These are phyloP conservation scores for Gyromitra esculenta DNA, from an alignment of 2,329 filamentous ascomycete species.

Conservation along the genomic window DNA sequence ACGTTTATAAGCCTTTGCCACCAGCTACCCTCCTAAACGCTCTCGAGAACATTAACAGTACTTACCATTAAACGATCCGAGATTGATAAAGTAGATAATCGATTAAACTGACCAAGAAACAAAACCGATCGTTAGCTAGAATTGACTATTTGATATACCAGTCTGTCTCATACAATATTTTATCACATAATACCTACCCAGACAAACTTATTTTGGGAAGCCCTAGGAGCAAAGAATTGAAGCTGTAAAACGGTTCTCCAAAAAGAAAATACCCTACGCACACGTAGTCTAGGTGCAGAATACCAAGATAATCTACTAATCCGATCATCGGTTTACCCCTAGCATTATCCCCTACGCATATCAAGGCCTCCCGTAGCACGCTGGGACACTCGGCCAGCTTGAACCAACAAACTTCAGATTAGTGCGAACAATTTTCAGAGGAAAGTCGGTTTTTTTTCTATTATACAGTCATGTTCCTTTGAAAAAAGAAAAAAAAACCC, in stretches of 20 bases:
- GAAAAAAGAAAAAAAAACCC: slow-evolving; percentile 30
- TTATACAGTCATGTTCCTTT: slow-evolving; percentile 26
- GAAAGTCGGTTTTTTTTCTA: slow-evolving; percentile 33
- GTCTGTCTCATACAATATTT: neutral
- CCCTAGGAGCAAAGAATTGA: too few relatives aligned
- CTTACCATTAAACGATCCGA: neutral
- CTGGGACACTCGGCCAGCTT: neutral
- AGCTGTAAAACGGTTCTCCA: too few relatives aligned
- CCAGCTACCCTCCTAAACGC: neutral
- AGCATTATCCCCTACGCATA: neutral
- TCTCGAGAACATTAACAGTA: neutral
- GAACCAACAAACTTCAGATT: neutral
- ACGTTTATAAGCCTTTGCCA: neutral
- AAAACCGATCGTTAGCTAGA: neutral
- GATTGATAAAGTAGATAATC: neutral
- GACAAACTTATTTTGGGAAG: too few relatives aligned
- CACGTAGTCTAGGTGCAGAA: neutral
- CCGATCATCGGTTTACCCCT: neutral
- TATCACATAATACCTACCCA: neutral
- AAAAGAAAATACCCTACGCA: too few relatives aligned
- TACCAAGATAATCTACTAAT: neutral
- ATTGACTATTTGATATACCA: neutral
- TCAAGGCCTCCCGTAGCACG: neutral
- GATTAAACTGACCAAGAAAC: neutral
- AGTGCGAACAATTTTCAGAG: slow-evolving; percentile 9